Conservation (phyloP, 768 basidiomycete species). For the Imleria badia region DNA sequence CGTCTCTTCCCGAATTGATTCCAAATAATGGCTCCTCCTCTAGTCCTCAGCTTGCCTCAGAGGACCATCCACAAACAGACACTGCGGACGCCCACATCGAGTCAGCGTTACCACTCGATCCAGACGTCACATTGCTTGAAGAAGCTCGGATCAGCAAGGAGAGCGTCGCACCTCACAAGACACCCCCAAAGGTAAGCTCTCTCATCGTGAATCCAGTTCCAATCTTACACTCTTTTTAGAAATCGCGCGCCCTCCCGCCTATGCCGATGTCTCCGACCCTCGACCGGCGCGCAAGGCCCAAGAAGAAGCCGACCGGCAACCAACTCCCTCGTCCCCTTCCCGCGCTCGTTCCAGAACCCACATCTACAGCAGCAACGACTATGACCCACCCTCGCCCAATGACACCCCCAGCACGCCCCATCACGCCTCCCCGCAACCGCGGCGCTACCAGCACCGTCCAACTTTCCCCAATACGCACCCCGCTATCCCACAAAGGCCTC, state of each 20-base stretch:
- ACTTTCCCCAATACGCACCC: conserved; percentile 63
- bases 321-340: conserved; percentile 20
- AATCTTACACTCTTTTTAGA: conserved; percentile 25
- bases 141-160: conserved; percentile 15
- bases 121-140: conserved; percentile 4
- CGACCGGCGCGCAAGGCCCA: conserved; percentile 31
- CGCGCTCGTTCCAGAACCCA: conserved; percentile 28
- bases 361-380: conserved; percentile 9
- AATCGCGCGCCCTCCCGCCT: conserved; percentile 39
- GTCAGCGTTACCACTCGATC: conserved; percentile 17
- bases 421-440: conserved; percentile 37
- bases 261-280: conserved; percentile 48
- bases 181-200: conserved; percentile 28
- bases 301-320: conserved; percentile 19
- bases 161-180: conserved; percentile 15
- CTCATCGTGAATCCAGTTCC: neutral
- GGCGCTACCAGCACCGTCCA: conserved; percentile 32
- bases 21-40: conserved; percentile 67
- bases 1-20: conserved; percentile 59
- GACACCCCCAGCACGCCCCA: conserved; percentile 41
- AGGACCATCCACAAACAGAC: conserved; percentile 24
- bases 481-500: conserved; percentile 64
- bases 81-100: conserved; percentile 14
- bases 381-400: conserved; percentile 19
- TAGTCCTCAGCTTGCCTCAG: conserved; percentile 49